Base-by-base conservation (phyloP, 768 basidiomycete species). In the Lentinula edodes region DNA sequence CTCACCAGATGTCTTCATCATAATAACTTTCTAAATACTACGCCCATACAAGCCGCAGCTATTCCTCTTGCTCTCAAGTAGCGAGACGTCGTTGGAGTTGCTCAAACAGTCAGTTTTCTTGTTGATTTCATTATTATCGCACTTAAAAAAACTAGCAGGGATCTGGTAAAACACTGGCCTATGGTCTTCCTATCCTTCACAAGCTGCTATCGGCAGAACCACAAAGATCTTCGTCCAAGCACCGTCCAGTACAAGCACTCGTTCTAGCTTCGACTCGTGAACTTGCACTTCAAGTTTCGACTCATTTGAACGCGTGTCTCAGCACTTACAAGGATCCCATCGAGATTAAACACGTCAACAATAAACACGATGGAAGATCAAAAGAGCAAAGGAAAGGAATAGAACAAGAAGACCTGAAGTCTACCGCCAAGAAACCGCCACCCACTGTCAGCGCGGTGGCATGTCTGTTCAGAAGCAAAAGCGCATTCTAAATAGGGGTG, bases 151-250 rank as follows among this genome's bases (percentile, higher is more conserved):
- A 34, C 52, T 46, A 48, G 12, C 62, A 95, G 93, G 96, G 95
- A 32, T 98, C 95, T 12, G 96, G 96, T 32, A 99, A 99, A 79
- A 99, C 97, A 0, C 83, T 98, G 23, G 95, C 95, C 4, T 99
- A 96, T 72, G 94, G 92, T 0, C 78, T 99, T 1, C 96, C 97
- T 0, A 93, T 99, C 62, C 83, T 99, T 2, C 85, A 95, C 57
- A 72, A 82, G 64, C 76, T 94, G 18, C 73, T 90, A 41, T 80
- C 80, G 28, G 76, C 74, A 58, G 77, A 78, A 4, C 72, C 72
- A 9, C 77, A 75, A 2, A 68, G 71, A 13, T 56, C 69, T 13
- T 81, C 76, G 58, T 65, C 64, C 52, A 79, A 77, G 67, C 84
- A 51, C 36, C 48, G 91, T 58, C 79, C 75, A 6, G 73, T 95